phyloP scores from a whole-genome alignment of 257 asterid genomes.

The Echites panduratus region DNA sequence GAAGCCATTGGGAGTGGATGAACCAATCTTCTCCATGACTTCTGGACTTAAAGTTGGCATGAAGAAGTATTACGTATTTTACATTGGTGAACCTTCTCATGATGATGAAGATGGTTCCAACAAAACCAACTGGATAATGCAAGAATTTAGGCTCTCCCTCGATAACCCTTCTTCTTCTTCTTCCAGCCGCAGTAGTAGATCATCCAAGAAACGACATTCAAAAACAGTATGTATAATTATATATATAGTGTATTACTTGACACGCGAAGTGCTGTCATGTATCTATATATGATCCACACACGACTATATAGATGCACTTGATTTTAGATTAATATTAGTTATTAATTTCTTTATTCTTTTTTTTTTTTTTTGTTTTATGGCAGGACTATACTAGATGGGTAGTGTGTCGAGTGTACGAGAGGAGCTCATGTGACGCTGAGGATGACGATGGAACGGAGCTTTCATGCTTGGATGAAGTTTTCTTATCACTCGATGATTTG shows the following conservation, averaged over 20 bases:
- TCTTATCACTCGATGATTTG: constrained; percentile 75
- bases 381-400: constrained; percentile 92
- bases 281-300: no score
- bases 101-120: constrained; percentile 28
- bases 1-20: constrained; percentile 65
- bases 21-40: constrained; percentile 46
- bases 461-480: constrained; percentile 96
- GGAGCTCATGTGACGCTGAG: constrained; percentile 21
- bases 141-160: constrained; percentile 54
- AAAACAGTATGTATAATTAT: constrained; percentile 50
- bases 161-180: constrained; percentile 26
- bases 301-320: no score
- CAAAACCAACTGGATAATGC: constrained; percentile 85
- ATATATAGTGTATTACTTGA: no score
- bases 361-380: not conserved
- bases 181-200: constrained; percentile 24
- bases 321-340: no score
- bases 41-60: constrained; percentile 49
- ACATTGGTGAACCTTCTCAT: constrained; percentile 49
- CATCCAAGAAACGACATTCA: constrained; percentile 51
- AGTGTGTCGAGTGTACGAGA: constrained; percentile 74
- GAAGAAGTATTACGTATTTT: constrained; percentile 57
- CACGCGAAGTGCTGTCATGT: no score
- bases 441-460: constrained; percentile 68
- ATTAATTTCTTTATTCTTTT: no score